Base-by-base conservation (phyloP, 2,329 filamentous ascomycete species). In the Leptographium galeiforme region DNA sequence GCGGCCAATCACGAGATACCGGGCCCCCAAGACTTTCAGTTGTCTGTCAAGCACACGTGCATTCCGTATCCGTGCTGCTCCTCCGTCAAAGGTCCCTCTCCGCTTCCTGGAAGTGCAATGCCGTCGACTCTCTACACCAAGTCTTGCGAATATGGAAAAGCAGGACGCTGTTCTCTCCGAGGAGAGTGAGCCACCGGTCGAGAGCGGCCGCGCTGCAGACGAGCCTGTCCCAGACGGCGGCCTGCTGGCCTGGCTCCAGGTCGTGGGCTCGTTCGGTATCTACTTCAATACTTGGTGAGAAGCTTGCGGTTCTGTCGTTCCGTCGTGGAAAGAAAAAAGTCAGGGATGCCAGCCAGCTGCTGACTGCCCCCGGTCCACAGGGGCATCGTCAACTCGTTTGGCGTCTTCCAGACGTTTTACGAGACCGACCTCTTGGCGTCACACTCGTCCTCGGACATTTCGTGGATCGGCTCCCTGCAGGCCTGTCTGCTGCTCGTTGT, bases 371-470 rank as follows among this genome's bases (percentile, higher is more conserved):
- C 19, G 8, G 18, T 30, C 19, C 4, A 19, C 44, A 48, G 46
- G 6, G 66, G 67, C n/a, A 57, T 68, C 16, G 63, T 72, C 53
- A 73, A 70, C 59, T 67, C 64, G n/a, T 74, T 70, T 51, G 72
- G 71, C 39, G 69, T 71, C 2, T 75, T 69, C 61, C 70, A 74
- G 57, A 68, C 67, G 6, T 73, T 70, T 61, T 73, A 73, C 57
- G 65, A 70, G 57, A 61, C 62, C 1, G 60, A 61, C 1, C 62
- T 70, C 12, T 64, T 71, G 67, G 10, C 53, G 6, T 39, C 56
- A 19, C 57, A 58, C 25, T 64, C 66, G 7, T 57, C 65, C 7
- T 68, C 65, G 6, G 58, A 61, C 48, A 70, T 72, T 46, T 67
- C 69, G 8, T 71, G 68, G 68, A 67, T 72, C 53, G 70, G 70